Evolutionary conservation across 495 filamentous ascomycete species (phyloP), one percentile per base, ranked within the genome.

Genomic region (Podospora pseudoanserina): DNA sequence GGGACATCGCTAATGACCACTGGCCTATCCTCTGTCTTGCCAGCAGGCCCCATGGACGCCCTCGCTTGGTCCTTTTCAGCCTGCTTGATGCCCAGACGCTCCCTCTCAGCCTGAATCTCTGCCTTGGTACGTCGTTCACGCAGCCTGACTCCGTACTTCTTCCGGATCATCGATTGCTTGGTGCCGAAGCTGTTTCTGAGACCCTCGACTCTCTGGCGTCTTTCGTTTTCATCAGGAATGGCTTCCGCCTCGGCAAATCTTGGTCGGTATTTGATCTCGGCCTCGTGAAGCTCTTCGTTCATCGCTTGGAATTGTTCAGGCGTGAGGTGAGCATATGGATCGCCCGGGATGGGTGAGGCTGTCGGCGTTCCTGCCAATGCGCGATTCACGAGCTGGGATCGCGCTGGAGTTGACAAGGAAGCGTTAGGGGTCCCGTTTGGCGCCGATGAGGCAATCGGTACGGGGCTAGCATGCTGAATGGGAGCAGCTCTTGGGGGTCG

Each of bases 91-190:
- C 79, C 80, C 67, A 83, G 70, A 44, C 81, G 78, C 6, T 76
- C 75, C 44, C 72, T 73, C 64, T 84, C 79, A 6, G 77, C 75
- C 11, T 73, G 64, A n/a, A 83, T 83, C 63, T 81, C 79, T 1
- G 77, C 77, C 68, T 76, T 80, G 1, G 79, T 81, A 0, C 79
- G 75, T n/a, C 81, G 68, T 26, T 81, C 76, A 6, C 82, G 76
- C n/a, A 84, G 76, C 6, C 79, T 75, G 2, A 85, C 79, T 23
- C 80, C 82, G 56, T 81, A 85, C 58, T 81, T 84, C 68, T 82
- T 82, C 5, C 81, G 76, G 26, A 83, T 81, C 68, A 79, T 82
- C 53, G 80, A 82, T 58, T 84, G 80, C 65, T 83, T 84, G 3
- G 82, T 84, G 19, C 79, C 80, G 59, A 81, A 83, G 28, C 76